These are phyloP conservation scores for Candida qinlingensis DNA, from an alignment of 805 yeast genomes.

Conservation along the genomic window DNA sequence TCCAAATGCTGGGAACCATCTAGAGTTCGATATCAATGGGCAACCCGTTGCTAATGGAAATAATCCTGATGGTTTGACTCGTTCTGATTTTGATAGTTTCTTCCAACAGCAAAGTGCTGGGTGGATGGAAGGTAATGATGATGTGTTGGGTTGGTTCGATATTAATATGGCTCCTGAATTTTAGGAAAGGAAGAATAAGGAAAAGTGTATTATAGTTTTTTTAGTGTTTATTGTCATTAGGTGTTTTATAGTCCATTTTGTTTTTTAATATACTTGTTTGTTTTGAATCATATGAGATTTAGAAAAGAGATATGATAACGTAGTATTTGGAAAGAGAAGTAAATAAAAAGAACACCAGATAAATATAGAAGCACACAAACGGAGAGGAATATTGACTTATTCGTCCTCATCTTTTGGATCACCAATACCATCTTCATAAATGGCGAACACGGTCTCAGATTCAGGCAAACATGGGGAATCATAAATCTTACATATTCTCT, in stretches of 20 bases:
- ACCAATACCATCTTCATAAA: constrained; percentile 94
- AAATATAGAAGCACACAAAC: background rate
- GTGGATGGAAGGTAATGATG: constrained; percentile 84
- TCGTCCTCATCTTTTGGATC: constrained; percentile 71
- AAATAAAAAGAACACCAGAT: background rate
- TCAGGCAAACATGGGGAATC: constrained; percentile 98
- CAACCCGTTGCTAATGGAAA: background rate
- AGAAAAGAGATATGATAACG: too few relatives aligned
- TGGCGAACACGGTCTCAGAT: constrained; percentile 90
- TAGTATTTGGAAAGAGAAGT: background rate
- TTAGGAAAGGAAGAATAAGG: constrained; percentile 17
- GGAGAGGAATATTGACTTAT: background rate
- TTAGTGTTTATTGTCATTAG: too few relatives aligned
- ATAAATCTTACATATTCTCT: constrained; percentile 88
- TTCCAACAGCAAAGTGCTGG: constrained; percentile 80
- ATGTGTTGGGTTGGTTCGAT: constrained; percentile 92
- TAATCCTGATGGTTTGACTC: constrained; percentile 20
- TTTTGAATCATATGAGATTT: too few relatives aligned
- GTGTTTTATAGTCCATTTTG: too few relatives aligned
- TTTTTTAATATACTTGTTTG: too few relatives aligned
- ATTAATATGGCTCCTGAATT: constrained; percentile 66
- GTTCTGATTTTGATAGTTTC: constrained; percentile 45
- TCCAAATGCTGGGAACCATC: constrained; percentile 1
- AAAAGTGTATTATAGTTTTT: background rate
- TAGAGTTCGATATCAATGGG: constrained; percentile 8